phyloP scores from a whole-genome alignment of 768 basidiomycete species.

The Macrocybe gigantea region DNA sequence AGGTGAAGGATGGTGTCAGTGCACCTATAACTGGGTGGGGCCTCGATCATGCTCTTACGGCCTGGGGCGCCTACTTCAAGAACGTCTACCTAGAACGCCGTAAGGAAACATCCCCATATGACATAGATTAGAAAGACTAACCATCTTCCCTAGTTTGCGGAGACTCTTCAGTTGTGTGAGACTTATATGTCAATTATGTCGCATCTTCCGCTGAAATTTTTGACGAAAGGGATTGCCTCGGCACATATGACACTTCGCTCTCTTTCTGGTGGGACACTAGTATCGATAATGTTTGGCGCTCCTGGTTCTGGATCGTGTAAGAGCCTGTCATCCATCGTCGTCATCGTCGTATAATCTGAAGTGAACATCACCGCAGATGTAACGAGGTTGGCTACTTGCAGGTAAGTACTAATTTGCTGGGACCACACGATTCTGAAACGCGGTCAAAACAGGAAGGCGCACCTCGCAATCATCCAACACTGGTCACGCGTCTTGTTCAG shows the following conservation, averaged over 20 bases:
- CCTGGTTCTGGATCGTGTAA: conserved; percentile 71
- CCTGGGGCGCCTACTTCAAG: conserved; percentile 60
- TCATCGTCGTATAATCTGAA: not conserved
- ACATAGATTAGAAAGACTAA: not conserved
- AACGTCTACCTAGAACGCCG: conserved; percentile 37
- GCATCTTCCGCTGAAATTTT: no score
- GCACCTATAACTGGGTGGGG: conserved; percentile 56
- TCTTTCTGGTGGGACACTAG: conserved; percentile 47
- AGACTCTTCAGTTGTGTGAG: conserved; percentile 39
- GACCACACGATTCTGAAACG: not conserved
- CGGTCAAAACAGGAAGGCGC: conserved; percentile 31
- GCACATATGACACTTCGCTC: conserved; percentile 32
- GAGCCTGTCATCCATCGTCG: conserved; percentile 10
- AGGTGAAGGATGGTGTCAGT: conserved; percentile 50
- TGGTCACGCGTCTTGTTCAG: conserved; percentile 51
- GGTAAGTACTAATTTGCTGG: conserved; percentile 14
- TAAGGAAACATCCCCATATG: conserved; percentile 22
- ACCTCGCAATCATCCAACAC: conserved; percentile 28
- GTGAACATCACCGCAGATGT: conserved; percentile 35
- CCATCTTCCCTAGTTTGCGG: conserved; percentile 43
- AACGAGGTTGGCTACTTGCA: conserved; percentile 64
- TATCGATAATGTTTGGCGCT: conserved; percentile 50
- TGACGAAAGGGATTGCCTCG: conserved; percentile 31
- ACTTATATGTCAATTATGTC: not conserved
- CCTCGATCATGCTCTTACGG: conserved; percentile 48